phyloP scores from a whole-genome alignment of 1,284 basidiomycete species.

The Tilletia walkeri region DNA sequence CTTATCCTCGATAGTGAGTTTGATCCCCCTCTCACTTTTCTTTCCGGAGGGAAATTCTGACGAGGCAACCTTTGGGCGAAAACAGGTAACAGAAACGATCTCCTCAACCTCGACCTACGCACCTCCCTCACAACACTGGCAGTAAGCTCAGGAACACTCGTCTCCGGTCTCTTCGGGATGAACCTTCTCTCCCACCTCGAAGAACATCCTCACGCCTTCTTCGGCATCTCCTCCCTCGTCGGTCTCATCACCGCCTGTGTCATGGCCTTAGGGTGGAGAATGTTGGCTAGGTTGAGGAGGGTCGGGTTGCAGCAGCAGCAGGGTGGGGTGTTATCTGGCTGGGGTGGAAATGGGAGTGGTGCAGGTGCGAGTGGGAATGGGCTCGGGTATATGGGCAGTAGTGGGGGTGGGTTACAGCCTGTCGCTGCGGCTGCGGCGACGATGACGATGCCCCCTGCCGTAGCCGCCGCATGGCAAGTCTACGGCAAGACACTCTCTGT shows the following conservation, averaged over 20 bases:
- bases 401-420: too few relatives aligned
- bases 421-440: too few relatives aligned
- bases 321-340: too few relatives aligned
- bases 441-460: too few relatives aligned
- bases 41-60: background rate
- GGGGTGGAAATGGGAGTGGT: too few relatives aligned
- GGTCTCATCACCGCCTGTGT: slow-evolving; percentile 31
- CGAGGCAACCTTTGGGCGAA: background rate
- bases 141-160: slow-evolving; percentile 83
- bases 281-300: slow-evolving; percentile 7
- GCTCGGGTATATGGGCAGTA: too few relatives aligned
- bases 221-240: slow-evolving; percentile 28
- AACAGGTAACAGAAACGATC: slow-evolving; percentile 74
- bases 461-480: background rate
- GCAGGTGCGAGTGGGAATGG: too few relatives aligned
- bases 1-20: slow-evolving; percentile 83
- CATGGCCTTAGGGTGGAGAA: slow-evolving; percentile 26
- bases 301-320: background rate
- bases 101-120: slow-evolving; percentile 86
- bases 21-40: background rate
- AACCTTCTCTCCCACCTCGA: slow-evolving; percentile 60
- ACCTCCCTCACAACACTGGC: slow-evolving; percentile 91
- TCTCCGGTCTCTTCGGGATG: slow-evolving; percentile 93
- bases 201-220: slow-evolving; percentile 41
- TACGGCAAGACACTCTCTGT: background rate